Evolutionary conservation across 139 green algal genomes (phyloP), one percentile per base, ranked within the genome.

Genomic region (Tetradesmus obliquus): DNA sequence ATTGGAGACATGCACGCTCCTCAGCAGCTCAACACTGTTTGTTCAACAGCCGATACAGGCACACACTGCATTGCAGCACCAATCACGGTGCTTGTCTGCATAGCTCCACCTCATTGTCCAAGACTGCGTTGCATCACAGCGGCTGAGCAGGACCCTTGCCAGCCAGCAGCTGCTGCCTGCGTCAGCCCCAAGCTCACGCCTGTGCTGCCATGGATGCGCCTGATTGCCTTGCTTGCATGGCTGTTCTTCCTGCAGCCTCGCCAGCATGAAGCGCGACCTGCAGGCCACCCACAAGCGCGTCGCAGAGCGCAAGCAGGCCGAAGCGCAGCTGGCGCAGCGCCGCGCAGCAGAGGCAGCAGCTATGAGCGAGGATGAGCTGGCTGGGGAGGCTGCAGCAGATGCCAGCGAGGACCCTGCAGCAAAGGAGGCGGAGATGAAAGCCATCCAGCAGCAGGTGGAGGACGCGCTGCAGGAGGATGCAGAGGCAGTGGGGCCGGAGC

Each of bases 401-500:
- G 66, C 5, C 12, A 12, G 22, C 45, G 85, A 60, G 3, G 85
- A 89, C n/a, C 85, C 66, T 82, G 66, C 85, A 69, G 85, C 45
- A 51, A 22, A 82, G 24, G 45, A 89, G 66, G 62, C 76, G 32
- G 54, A 54, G 66, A n/a, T 89, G 53, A 12, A 89, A 5, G 85
- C 71, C 7, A 89, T 89, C 32, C 32, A 89, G 85, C 45, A 32
- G 62, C 62, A 82, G 17, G 62, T 89, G 2, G 51, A 58, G 13
- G 66, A 81, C 5, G 20, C 76, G 85, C 45, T 82, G 85, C 66
- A 32, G 15, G 85, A 54, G 17, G 85, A 82, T 53, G 85, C 54
- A 19, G 85, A 82, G 76, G 45, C 54, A 54, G 24, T 89, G 85
- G 32, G 19, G 13, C 10, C 22, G 51, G 85, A 89, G 85, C 85